Percentiles rank a stretch among this genome's conserved stretches.
These are phyloP conservation scores for Gastrolobium bilobum DNA, from an alignment of 306 rosid species.

Conservation along the genomic window DNA sequence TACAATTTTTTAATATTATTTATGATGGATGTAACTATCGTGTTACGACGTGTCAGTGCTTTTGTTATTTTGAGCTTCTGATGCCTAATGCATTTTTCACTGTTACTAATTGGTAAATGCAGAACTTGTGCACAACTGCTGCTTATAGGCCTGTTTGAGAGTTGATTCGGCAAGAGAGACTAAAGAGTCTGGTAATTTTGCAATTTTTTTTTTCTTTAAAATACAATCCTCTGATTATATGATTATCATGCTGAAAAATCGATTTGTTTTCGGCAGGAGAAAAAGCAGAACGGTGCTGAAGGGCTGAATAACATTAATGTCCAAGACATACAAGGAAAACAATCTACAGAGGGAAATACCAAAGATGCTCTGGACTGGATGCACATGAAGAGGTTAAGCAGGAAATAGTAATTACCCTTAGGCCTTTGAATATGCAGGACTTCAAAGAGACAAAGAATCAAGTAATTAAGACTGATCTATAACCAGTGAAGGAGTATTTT, in stretches of 20 bases:
- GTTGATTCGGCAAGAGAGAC: conserved; percentile 78
- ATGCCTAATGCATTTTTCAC: conserved; percentile 40
- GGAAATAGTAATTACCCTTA: conserved; percentile 73
- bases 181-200: conserved; percentile 65
- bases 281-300: conserved; percentile 57
- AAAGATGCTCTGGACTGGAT: conserved; percentile 47
- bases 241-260: conserved; percentile 20
- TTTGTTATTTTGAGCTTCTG: conserved; percentile 29
- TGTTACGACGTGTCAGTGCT: background rate
- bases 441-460: conserved; percentile 78
- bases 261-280: conserved; percentile 55
- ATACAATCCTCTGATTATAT: background rate
- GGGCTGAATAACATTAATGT: conserved; percentile 39
- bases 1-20: background rate
- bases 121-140: conserved; percentile 92
- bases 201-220: background rate
- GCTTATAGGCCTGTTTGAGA: conserved; percentile 96
- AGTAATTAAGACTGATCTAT: conserved; percentile 53
- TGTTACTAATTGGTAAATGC: conserved; percentile 44
- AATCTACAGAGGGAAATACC: conserved; percentile 1
- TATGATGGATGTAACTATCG: background rate
- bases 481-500: conserved; percentile 8
- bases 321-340: conserved; percentile 15
- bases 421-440: conserved; percentile 87
- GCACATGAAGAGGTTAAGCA: conserved; percentile 49